These are phyloP conservation scores for Dacryopinax primogenitus DNA, from an alignment of 768 basidiomycete genomes.

Conservation along the genomic window DNA sequence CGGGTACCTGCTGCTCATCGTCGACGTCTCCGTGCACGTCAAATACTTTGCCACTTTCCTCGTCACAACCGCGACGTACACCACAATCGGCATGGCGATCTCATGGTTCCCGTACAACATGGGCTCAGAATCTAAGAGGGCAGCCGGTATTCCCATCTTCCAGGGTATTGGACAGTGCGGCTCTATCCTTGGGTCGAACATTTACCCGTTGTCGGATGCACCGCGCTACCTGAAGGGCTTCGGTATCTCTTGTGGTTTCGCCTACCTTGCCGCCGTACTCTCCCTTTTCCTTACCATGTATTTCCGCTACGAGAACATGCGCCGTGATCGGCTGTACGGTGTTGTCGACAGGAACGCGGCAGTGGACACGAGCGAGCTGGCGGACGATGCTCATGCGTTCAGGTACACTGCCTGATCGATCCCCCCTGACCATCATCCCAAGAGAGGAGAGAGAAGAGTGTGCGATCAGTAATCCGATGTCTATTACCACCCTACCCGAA, in stretches of 20 bases:
- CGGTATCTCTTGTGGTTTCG: conserved; percentile 8
- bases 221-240: conserved; percentile 7
- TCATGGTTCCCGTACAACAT: conserved; percentile 10
- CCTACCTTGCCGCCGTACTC: background rate
- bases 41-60: conserved; percentile 15
- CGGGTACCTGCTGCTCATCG: background rate
- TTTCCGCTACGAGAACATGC: background rate
- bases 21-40: conserved; percentile 8
- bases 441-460: background rate
- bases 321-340: conserved; percentile 6
- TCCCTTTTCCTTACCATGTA: background rate
- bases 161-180: conserved; percentile 9
- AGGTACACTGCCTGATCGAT: background rate
- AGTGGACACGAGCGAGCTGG: conserved; percentile 9
- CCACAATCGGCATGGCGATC: conserved; percentile 11
- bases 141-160: conserved; percentile 3
- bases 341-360: background rate
- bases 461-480: background rate
- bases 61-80: conserved; percentile 10
- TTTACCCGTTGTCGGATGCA: conserved; percentile 8
- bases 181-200: conserved; percentile 9
- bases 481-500: background rate
- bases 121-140: background rate
- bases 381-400: conserved; percentile 7
- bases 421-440: background rate